A percentile compares a stretch with the other conserved stretches of the same genome.
Conservation (phyloP, 2,329 filamentous ascomycete species). For the Sporothrix euskadiensis region DNA sequence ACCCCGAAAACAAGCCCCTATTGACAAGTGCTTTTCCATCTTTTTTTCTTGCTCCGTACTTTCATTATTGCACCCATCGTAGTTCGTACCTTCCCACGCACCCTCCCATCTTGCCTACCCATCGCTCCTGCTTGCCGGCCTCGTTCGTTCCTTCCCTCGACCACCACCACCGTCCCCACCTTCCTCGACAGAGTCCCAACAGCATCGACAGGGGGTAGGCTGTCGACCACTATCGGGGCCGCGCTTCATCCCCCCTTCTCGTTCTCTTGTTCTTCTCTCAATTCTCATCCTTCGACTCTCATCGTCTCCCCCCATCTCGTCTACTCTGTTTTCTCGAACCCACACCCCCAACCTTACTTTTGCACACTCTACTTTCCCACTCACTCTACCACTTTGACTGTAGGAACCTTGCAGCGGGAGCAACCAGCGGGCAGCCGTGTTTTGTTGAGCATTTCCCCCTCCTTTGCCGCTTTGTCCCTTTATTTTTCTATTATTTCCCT, state of each 20-base stretch:
- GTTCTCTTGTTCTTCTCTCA: not conserved
- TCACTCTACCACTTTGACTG: too few relatives aligned
- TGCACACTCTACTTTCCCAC: not conserved
- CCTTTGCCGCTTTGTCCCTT: not conserved
- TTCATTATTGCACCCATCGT: not conserved
- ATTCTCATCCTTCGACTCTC: not conserved
- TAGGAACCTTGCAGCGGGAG: not conserved
- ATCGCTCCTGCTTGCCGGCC: not conserved
- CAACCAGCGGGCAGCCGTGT: constrained; percentile 14
- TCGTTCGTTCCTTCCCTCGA: constrained; percentile 9
- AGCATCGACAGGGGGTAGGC: constrained; percentile 14
- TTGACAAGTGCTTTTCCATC: not conserved
- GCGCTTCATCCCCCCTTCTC: constrained; percentile 15
- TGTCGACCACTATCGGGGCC: constrained; percentile 22
- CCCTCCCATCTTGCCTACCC: not conserved
- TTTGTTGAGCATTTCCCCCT: not conserved
- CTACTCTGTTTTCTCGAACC: not conserved
- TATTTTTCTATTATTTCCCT: not conserved
- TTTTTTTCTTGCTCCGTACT: not conserved
- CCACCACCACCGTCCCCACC: not conserved
- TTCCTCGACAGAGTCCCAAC: constrained; percentile 10
- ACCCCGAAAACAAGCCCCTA: not conserved
- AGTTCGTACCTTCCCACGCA: too few relatives aligned
- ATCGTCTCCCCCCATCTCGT: not conserved
- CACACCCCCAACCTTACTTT: constrained; percentile 5